Evolutionary conservation across 2,329 filamentous ascomycete genomes (phyloP).

Genomic region (Xylariaceae sp.): DNA sequence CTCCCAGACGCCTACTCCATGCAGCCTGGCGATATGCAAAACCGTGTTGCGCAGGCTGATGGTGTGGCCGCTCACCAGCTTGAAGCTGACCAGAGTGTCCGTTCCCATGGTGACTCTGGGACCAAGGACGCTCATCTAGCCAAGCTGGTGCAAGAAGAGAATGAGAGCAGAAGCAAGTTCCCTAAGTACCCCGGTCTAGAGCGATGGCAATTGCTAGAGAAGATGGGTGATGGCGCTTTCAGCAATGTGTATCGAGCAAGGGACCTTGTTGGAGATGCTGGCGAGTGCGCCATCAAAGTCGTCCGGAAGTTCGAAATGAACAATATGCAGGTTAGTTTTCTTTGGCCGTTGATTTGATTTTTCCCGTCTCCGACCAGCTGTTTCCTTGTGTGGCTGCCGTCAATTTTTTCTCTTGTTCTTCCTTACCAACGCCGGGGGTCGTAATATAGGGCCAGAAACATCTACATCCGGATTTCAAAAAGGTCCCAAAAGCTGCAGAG

Average conservation of each 20-base stretch:
- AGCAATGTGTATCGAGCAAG: conserved; percentile 94
- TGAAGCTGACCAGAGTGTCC: conserved; percentile 57
- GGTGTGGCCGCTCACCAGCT: conserved; percentile 62
- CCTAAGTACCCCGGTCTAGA: conserved; percentile 83
- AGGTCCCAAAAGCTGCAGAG: conserved; percentile 93
- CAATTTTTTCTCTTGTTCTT: conserved; percentile 22
- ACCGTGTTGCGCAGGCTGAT: conserved; percentile 66
- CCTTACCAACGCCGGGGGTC: conserved; percentile 55
- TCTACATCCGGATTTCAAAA: conserved; percentile 95
- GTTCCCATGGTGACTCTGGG: conserved; percentile 40
- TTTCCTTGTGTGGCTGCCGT: conserved; percentile 32
- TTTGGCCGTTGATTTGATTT: conserved; percentile 23
- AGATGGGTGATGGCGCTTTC: conserved; percentile 99
- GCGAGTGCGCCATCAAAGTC: conserved; percentile 95
- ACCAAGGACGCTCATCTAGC: conserved; percentile 70
- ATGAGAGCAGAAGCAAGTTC: conserved; percentile 79
- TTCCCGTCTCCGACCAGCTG: conserved; percentile 24
- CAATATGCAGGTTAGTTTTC: conserved; percentile 84
- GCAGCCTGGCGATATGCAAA: conserved; percentile 58
- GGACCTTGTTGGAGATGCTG: conserved; percentile 67
- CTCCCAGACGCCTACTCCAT: conserved; percentile 60
- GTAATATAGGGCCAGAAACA: conserved; percentile 76
- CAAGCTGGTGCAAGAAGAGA: conserved; percentile 87
- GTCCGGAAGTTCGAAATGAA: conserved; percentile 99
- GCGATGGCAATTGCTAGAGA: conserved; percentile 82